Percentiles rank a stretch among this genome's conserved stretches.
Conservation (phyloP, 2,329 filamentous ascomycete genomes). For the Pseudopithomyces maydicus region DNA sequence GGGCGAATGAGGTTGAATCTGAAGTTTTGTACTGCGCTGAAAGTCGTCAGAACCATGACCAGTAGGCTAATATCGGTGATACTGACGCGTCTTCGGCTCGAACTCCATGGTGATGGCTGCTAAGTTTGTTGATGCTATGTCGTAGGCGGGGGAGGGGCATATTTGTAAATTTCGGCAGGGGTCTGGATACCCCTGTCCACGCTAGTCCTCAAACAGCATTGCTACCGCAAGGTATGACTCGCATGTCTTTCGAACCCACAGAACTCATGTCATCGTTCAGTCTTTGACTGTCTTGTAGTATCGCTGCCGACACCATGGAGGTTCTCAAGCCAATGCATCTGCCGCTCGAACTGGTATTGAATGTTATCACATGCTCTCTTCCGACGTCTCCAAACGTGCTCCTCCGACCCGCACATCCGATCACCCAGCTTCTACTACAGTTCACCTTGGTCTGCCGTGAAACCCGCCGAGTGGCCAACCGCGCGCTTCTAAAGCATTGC, state of each 20-base stretch:
- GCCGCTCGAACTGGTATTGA: constrained; percentile 35
- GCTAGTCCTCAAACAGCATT: constrained; percentile 5
- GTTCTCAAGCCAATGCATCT: constrained; percentile 17
- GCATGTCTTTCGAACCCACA: background rate
- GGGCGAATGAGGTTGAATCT: constrained; percentile 86
- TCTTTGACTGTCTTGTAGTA: background rate
- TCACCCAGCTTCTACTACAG: constrained; percentile 52
- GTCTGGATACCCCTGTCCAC: background rate
- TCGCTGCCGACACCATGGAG: constrained; percentile 12
- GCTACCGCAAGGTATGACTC: constrained; percentile 9
- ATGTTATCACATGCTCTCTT: constrained; percentile 30
- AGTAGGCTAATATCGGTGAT: background rate
- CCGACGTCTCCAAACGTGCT: constrained; percentile 20
- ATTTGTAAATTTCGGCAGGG: constrained; percentile 10
- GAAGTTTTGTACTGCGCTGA: constrained; percentile 77
- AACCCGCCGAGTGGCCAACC: constrained; percentile 49
- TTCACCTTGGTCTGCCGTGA: constrained; percentile 52
- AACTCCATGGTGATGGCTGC: constrained; percentile 64
- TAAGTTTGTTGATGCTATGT: background rate
- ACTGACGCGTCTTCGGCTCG: constrained; percentile 74
- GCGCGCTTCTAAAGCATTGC: constrained; percentile 53
- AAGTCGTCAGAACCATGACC: constrained; percentile 7
- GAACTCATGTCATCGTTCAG: constrained; percentile 8
- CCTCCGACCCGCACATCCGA: constrained; percentile 47
- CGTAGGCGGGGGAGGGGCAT: constrained; percentile 15